These are phyloP conservation scores for Leptosphaerulina australis DNA, from an alignment of 2,329 filamentous ascomycete genomes.

Conservation along the genomic window DNA sequence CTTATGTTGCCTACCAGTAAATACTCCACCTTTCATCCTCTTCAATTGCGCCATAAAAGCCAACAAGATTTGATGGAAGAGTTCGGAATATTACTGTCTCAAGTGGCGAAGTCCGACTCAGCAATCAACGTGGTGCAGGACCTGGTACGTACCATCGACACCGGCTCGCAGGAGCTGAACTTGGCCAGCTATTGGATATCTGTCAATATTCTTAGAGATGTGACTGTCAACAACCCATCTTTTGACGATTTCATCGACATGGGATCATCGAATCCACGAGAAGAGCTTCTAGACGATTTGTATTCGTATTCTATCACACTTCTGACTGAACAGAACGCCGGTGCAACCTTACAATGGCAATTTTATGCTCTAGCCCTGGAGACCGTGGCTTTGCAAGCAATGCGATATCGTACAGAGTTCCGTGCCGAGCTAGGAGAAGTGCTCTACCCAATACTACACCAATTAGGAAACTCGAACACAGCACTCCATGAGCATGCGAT, in stretches of 20 bases:
- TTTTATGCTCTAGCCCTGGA: slow-evolving; percentile 81
- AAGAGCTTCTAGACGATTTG: slow-evolving; percentile 62
- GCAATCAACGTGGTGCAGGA: slow-evolving; percentile 63
- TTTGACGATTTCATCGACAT: slow-evolving; percentile 71
- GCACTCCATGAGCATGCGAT: slow-evolving; percentile 81
- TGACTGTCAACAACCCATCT: slow-evolving; percentile 58
- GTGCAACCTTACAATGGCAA: slow-evolving; percentile 66
- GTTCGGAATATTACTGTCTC: slow-evolving; percentile 65
- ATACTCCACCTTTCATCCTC: slow-evolving; percentile 59
- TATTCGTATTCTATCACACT: slow-evolving; percentile 71
- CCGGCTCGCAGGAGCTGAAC: slow-evolving; percentile 63
- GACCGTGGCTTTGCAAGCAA: slow-evolving; percentile 75
- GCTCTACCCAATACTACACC: slow-evolving; percentile 88
- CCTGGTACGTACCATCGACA: slow-evolving; percentile 68
- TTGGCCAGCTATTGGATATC: slow-evolving; percentile 81
- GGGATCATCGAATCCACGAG: slow-evolving; percentile 37
- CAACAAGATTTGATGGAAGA: slow-evolving; percentile 68
- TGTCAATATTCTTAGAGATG: slow-evolving; percentile 70
- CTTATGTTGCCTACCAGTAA: slow-evolving; percentile 23
- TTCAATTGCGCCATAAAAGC: slow-evolving; percentile 65
- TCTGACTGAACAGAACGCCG: slow-evolving; percentile 55
- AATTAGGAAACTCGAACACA: slow-evolving; percentile 73
- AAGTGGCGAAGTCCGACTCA: slow-evolving; percentile 56
- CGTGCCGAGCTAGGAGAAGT: slow-evolving; percentile 86
- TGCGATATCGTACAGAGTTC: slow-evolving; percentile 70